Conservation (phyloP, 805 yeast genomes). For the Clavispora phyllophila region DNA sequence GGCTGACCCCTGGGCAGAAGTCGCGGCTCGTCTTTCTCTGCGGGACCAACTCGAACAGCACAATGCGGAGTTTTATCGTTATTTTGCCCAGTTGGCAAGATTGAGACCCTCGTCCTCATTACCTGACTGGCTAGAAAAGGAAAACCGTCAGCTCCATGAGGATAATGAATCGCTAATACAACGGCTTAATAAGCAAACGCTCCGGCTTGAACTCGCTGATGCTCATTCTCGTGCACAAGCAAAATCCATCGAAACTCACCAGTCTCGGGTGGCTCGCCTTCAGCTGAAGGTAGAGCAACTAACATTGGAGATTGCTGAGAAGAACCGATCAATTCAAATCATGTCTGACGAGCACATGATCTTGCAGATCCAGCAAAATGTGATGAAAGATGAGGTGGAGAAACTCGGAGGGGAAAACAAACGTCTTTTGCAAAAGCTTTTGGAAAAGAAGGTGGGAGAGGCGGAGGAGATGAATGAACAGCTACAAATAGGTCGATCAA, state of each 20-base stretch:
- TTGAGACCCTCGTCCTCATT: constrained; percentile 6
- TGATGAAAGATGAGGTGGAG: constrained; percentile 33
- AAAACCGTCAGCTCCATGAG: constrained; percentile 14
- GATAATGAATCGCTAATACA: constrained; percentile 21
- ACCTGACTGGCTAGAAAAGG: constrained; percentile 11
- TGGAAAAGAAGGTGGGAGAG: neutral
- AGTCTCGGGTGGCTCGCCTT: constrained; percentile 6
- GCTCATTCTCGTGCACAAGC: constrained; percentile 14
- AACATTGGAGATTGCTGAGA: constrained; percentile 33
- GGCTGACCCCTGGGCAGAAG: constrained; percentile 22
- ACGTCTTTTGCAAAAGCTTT: neutral
- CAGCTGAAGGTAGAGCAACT: constrained; percentile 18
- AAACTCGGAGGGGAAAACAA: constrained; percentile 43
- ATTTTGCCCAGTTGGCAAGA: constrained; percentile 27
- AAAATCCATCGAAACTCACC: constrained; percentile 5
- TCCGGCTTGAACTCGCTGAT: constrained; percentile 22
- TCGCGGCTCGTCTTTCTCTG: constrained; percentile 19
- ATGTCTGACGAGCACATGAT: constrained; percentile 66
- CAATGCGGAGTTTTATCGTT: constrained; percentile 27
- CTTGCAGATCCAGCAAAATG: constrained; percentile 51
- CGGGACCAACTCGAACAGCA: constrained; percentile 31
- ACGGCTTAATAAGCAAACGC: constrained; percentile 22
- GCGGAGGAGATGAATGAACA: neutral
- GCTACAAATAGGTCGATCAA: neutral
- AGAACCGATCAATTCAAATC: constrained; percentile 52